Evolutionary conservation across 441 rosid species (phyloP).

Genomic region (Adansonia madagascariensis): DNA sequence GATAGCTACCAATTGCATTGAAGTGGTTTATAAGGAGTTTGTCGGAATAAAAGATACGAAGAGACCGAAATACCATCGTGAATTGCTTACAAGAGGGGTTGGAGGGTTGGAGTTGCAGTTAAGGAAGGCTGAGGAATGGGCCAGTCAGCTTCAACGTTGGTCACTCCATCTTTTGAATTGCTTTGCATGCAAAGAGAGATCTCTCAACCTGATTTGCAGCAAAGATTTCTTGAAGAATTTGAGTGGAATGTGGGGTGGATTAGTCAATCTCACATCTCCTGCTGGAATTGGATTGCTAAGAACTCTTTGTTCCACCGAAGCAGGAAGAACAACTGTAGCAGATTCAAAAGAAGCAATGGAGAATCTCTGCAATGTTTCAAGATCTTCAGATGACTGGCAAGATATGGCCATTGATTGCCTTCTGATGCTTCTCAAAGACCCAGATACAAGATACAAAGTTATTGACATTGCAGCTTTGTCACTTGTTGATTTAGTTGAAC

Average conservation of each 20-base stretch:
- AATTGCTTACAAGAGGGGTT: slow-evolving; percentile 71
- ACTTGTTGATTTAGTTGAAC: slow-evolving; percentile 71
- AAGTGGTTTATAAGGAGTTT: slow-evolving; percentile 51
- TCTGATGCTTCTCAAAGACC: slow-evolving; percentile 67
- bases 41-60: slow-evolving; percentile 50
- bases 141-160: slow-evolving; percentile 75
- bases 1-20: slow-evolving; percentile 49
- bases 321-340: slow-evolving; percentile 60
- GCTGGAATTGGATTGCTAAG: slow-evolving; percentile 64
- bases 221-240: slow-evolving; percentile 50
- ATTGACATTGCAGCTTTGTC: slow-evolving; percentile 49
- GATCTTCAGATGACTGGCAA: slow-evolving; percentile 80
- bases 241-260: slow-evolving; percentile 70
- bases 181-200: slow-evolving; percentile 62
- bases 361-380: slow-evolving; percentile 57
- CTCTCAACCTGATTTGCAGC: slow-evolving; percentile 51
- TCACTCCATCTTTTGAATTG: slow-evolving; percentile 69
- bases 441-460: slow-evolving; percentile 54
- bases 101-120: slow-evolving; percentile 62
- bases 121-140: slow-evolving; percentile 84
- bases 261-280: slow-evolving; percentile 55
- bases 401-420: slow-evolving; percentile 70
- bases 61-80: slow-evolving; percentile 67
- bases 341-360: slow-evolving; percentile 40
- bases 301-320: slow-evolving; percentile 53